Base-by-base conservation (phyloP, 306 rosid genomes). In the Castanea crenata region DNA sequence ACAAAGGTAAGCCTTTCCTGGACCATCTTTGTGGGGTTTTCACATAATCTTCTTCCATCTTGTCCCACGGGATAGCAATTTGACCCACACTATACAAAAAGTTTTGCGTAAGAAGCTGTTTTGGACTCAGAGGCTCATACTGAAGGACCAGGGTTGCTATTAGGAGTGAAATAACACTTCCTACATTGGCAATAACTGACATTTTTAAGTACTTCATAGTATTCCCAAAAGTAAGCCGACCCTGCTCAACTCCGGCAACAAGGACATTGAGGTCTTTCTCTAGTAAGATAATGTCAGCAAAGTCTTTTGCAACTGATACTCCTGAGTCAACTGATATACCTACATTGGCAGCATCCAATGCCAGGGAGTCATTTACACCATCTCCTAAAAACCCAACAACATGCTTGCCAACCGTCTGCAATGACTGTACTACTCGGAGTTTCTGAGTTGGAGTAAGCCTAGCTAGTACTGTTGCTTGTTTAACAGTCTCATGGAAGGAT, bases 241-340 rank as follows among this genome's bases (percentile, higher is more conserved):
- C 97, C 3, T 91, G 97, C 83, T 91, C 96, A 54, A 91, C 97
- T 68, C 97, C 97, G 0, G 94, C 90, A 3, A 85, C 89, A 6
- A 93, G 92, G 67, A 93, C 97, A 14, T 93, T 93, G 13, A 93
- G 88, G 70, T 93, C 97, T 80, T 93, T 91, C 87, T 93, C 97
- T 7, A 93, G 91, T 68, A 93, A 78, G 81, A 93, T 93, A 27
- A 93, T 93, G 52, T 93, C 97, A 19, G 97, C 95, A 73, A 89
- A 89, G 78, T 89, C 96, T 82, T 93, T 93, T 9, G 97, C 96
- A 57, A 93, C 89, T 38, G 97, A 89, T 25, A 83, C 94, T 2
- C 94, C 97, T 0, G 97, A 93, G 64, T 93, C 97, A 81, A 93
- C 94, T 1, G 97, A 88, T 75, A 93, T 93, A 76, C 96, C 92